These are phyloP conservation scores for Dalbergia cochinchinensis DNA, from an alignment of 306 rosid genomes.

Conservation along the genomic window DNA sequence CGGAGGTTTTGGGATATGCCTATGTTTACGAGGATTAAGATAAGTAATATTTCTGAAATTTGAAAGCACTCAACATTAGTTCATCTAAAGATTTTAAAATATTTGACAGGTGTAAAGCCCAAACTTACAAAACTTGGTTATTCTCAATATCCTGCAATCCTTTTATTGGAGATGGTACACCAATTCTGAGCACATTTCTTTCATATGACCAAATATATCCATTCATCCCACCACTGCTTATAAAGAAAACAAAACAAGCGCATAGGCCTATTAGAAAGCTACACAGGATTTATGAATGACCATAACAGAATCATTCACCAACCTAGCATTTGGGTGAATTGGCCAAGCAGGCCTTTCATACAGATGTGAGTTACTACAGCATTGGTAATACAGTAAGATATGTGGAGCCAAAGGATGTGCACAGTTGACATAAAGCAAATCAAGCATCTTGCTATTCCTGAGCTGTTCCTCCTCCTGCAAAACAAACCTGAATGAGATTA, in stretches of 20 bases:
- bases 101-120: constrained; percentile 37
- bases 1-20: constrained; percentile 81
- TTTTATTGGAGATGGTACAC: constrained; percentile 74
- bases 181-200: constrained; percentile 64
- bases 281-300: constrained; percentile 32
- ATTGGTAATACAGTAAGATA: constrained; percentile 57
- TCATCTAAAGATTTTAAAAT: constrained; percentile 32
- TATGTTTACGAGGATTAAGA: constrained; percentile 64
- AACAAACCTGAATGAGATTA: constrained; percentile 46
- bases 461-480: constrained; percentile 82
- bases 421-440: constrained; percentile 77
- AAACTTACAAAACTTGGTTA: constrained; percentile 87
- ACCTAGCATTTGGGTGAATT: constrained; percentile 77
- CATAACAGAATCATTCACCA: constrained; percentile 49
- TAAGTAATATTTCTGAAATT: constrained; percentile 78
- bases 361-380: constrained; percentile 52
- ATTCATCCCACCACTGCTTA: constrained; percentile 90
- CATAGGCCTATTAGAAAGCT: constrained; percentile 26
- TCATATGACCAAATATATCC: constrained; percentile 80
- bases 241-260: constrained; percentile 20
- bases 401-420: constrained; percentile 73
- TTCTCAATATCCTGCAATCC: constrained; percentile 69
- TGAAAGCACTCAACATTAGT: constrained; percentile 50
- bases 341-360: constrained; percentile 45
- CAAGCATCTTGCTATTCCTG: constrained; percentile 81